phyloP scores from a whole-genome alignment of 2,329 filamentous ascomycete species.

The Paramyrothecium sp. region DNA sequence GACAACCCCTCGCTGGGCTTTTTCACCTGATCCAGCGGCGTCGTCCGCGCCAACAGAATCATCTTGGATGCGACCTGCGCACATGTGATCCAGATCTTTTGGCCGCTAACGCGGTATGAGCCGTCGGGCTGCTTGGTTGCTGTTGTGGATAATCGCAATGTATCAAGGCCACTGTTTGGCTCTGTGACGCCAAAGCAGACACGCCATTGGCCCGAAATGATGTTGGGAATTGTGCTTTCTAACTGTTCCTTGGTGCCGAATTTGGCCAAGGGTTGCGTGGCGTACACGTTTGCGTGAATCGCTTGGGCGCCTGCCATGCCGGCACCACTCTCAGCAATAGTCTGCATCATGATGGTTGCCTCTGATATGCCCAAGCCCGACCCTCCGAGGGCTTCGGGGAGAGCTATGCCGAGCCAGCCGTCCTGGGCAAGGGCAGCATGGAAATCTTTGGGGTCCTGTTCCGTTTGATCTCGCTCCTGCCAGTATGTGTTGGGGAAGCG shows the following conservation, averaged over 20 bases:
- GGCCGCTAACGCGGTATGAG: conserved; percentile 67
- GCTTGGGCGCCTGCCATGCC: conserved; percentile 71
- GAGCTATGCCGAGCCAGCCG: conserved; percentile 79
- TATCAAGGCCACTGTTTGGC: conserved; percentile 77
- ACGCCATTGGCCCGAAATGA: conserved; percentile 70
- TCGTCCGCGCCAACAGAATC: conserved; percentile 79
- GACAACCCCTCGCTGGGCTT: conserved; percentile 76
- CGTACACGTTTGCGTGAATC: conserved; percentile 68
- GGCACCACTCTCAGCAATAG: conserved; percentile 74
- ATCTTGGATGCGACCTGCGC: conserved; percentile 81
- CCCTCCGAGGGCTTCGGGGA: conserved; percentile 73
- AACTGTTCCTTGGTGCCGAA: conserved; percentile 69
- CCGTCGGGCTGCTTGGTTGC: conserved; percentile 55
- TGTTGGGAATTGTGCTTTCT: conserved; percentile 62
- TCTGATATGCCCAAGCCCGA: conserved; percentile 76
- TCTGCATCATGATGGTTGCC: conserved; percentile 85
- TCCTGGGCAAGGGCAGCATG: conserved; percentile 72
- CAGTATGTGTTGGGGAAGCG: conserved; percentile 75
- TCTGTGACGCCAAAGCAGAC: conserved; percentile 86
- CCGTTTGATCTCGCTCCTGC: conserved; percentile 69
- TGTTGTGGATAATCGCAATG: conserved; percentile 64
- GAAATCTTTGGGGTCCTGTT: conserved; percentile 71
- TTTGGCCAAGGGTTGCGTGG: conserved; percentile 71
- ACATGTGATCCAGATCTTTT: conserved; percentile 89
- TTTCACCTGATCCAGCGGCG: conserved; percentile 61